Base-by-base conservation (phyloP, 257 asterid species). In the Ophiorrhiza pumila region DNA sequence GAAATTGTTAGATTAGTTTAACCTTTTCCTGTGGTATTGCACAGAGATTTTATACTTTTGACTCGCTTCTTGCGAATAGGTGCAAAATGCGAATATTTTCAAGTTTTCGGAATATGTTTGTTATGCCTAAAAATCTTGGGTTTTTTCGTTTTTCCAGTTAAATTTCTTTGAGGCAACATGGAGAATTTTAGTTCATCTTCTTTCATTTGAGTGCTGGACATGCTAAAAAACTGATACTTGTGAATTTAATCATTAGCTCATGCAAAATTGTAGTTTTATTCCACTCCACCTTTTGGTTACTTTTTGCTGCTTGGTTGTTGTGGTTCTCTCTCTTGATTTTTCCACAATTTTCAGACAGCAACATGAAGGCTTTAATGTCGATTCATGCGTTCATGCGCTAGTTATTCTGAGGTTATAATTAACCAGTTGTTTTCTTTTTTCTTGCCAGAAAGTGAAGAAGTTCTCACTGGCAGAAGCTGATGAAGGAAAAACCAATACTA, bases 401-500 rank as follows among this genome's bases (percentile, higher is more conserved):
- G 13, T 46, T 23, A 45, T 60, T 8, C 29, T 18, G 7, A 27
- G 70, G 7, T 17, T 31, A 15, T 43, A 7, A 18, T 59, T 14
- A 56, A 29, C 17, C 7, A 0, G 34, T 61, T 14, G 1, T 69
- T 29, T 3, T n/a, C 13, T 41, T 0, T 46, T 64, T 11, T 37
- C 68, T 32, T 57, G 32, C 7, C 83, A 82, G 86, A 82, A 73
- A 76, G 80, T 82, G 72, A 82, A 79, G 77, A 79, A 65, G 70
- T 82, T 82, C 70, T 76, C 79, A 17, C 50, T 82, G 71, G 68
- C 76, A 47, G 83, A 65, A 69, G 68, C 68, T 20, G 69, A 12
- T 31, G 32, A 49, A 43, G 75, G 77, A 6, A 69, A 55, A 39
- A 37, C 74, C 25, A 79, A 52, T 47, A 20, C 53, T 15, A 39